Conservation (phyloP, 306 rosid genomes). For the Vigna nakashimae region DNA sequence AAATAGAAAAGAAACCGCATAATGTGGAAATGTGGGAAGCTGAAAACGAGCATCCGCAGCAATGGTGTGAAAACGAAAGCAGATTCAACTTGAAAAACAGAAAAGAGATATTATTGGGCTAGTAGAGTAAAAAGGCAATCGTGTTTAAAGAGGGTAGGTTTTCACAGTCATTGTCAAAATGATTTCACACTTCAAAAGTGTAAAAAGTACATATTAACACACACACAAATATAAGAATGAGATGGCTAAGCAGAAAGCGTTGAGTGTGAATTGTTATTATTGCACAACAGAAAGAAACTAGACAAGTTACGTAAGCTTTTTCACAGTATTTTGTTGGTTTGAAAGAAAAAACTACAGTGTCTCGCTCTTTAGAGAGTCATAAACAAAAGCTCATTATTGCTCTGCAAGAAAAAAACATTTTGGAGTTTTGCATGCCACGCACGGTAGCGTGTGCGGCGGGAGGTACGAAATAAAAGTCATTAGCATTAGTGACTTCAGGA, state of each 20-base stretch:
- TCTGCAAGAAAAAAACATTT: conserved; percentile 13
- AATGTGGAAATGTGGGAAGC: neutral
- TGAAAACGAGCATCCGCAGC: neutral
- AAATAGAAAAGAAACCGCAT: neutral
- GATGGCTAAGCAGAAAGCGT: conserved; percentile 4
- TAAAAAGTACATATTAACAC: conserved; percentile 13
- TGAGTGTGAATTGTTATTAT: conserved; percentile 23
- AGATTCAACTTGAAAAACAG: neutral
- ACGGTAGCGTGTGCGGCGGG: conserved; percentile 30
- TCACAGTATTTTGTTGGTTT: neutral
- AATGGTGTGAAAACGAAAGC: neutral
- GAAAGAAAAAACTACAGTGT: neutral
- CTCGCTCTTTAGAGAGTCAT: no score
- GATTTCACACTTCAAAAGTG: neutral
- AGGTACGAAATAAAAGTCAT: conserved; percentile 3
- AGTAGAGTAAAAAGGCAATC: conserved; percentile 12
- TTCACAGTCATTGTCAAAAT: conserved; percentile 29
- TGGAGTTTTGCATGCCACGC: neutral
- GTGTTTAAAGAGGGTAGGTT: neutral
- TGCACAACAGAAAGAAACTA: conserved; percentile 21
- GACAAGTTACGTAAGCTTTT: neutral
- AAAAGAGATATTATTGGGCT: neutral
- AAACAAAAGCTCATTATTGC: conserved; percentile 5
- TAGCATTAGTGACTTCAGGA: neutral
- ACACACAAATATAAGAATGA: no score